Base-by-base conservation (phyloP, 306 rosid species). In the Morella rubra region DNA sequence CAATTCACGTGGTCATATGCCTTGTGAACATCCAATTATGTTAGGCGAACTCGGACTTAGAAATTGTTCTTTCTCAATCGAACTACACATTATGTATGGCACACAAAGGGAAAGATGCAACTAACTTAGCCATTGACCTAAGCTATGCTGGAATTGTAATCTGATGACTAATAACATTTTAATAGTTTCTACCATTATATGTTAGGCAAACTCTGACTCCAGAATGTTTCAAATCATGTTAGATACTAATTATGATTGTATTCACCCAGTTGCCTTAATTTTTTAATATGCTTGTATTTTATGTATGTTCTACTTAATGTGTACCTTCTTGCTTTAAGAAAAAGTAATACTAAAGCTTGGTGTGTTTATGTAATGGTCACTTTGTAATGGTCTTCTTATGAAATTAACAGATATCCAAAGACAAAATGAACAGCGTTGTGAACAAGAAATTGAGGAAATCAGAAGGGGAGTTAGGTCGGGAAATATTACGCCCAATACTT, bases 391-490 rank as follows among this genome's bases (percentile, higher is more conserved):
- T 54, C 32, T 72, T 65, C 32, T n/a, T 40, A n/a, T 79, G 27
- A 81, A 50, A 81, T 13, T 86, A 79, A 59, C 91, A 95, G 97
- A 89, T 82, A 88, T 85, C 67, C 93, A 89, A 55, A 89, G 77
- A 84, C 97, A 95, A 87, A 95, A 90, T 80, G 97, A 92, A 61
- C 96, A 86, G 70, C 96, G 85, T 11, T 92, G 97, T 53, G 97
- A 89, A 76, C 93, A 92, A 84, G 99, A 95, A 84, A 90, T 95
- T 69, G 97, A 92, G 84, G 96, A 90, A 52, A 88, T 95, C 73
- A 87, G 87, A 78, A 80, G 86, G 45, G 93, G 90, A 69, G 87
- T 92, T 61, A 87, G 85, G 75, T 85, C 96, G 73, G 97, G 97
- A 77, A 90, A 87, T 80, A 85, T 88, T 83, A 84, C 89, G 22